Conservation (phyloP, 1,139 yeast species). For the Taphrina flavorubra region DNA sequence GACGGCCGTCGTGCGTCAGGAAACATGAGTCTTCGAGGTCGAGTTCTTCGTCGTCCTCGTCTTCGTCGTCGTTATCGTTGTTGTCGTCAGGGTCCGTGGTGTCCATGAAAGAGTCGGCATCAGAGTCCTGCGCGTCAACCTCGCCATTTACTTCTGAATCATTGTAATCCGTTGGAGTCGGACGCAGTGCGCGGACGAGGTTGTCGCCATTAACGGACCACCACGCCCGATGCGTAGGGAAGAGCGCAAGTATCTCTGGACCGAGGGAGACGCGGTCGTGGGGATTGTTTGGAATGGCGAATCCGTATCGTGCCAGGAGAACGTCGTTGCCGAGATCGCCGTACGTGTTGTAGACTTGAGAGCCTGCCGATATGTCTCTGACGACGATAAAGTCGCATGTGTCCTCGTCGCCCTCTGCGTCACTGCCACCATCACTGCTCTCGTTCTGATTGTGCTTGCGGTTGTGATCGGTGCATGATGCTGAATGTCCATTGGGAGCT, state of each 20-base stretch:
- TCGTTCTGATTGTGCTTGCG: constrained; percentile 47
- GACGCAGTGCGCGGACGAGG: constrained; percentile 10
- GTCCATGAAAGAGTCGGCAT: constrained; percentile 7
- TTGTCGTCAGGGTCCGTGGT: not conserved
- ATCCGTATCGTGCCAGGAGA: constrained; percentile 76
- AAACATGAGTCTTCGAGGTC: constrained; percentile 1
- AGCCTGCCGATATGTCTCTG: constrained; percentile 64
- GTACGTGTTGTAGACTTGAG: constrained; percentile 76
- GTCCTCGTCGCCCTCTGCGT: constrained; percentile 48
- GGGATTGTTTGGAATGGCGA: constrained; percentile 62
- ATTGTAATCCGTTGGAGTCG: not conserved
- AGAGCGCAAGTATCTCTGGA: constrained; percentile 6
- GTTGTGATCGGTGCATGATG: constrained; percentile 44
- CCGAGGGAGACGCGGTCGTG: constrained; percentile 58
- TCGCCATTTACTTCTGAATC: not conserved
- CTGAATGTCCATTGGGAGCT: constrained; percentile 50
- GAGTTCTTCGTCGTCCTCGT: constrained; percentile 13
- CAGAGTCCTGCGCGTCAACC: not conserved
- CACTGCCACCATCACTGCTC: constrained; percentile 46
- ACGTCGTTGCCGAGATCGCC: constrained; percentile 73
- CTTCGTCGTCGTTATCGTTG: constrained; percentile 10
- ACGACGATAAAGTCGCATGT: constrained; percentile 57
- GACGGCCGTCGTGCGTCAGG: not conserved
- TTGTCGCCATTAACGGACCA: constrained; percentile 22
- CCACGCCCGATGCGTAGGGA: constrained; percentile 2